Conservation (phyloP, 768 basidiomycete genomes). For the Auriculariales sp. region DNA sequence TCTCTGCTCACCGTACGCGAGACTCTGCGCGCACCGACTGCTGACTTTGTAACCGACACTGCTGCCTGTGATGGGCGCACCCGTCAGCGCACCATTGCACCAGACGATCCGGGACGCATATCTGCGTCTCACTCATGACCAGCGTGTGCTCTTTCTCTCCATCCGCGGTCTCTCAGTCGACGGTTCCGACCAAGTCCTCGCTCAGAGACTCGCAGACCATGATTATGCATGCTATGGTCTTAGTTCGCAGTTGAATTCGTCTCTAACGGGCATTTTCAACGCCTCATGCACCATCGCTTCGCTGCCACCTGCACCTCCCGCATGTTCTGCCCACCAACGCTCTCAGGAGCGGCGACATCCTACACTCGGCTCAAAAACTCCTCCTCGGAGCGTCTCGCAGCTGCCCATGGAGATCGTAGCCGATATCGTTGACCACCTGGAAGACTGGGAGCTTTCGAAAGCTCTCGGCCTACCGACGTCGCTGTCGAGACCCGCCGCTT, state of each 20-base stretch:
- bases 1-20: too few species aligned
- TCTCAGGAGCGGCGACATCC: conserved; percentile 8
- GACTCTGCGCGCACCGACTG: too few species aligned
- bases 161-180: conserved; percentile 52
- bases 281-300: too few species aligned
- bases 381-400: conserved; percentile 29
- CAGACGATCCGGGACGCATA: conserved; percentile 43
- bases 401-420: conserved; percentile 66
- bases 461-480: conserved; percentile 65
- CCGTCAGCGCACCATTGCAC: not conserved
- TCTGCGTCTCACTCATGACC: conserved; percentile 45
- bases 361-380: conserved; percentile 12
- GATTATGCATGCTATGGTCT: too few species aligned
- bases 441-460: conserved; percentile 73
- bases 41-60: too few species aligned
- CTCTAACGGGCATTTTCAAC: too few species aligned
- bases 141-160: conserved; percentile 63
- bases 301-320: not conserved
- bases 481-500: conserved; percentile 48
- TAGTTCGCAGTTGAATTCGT: too few species aligned
- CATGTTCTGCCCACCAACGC: conserved; percentile 12
- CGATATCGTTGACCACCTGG: conserved; percentile 62
- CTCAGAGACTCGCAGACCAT: conserved; percentile 56
- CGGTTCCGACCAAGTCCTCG: conserved; percentile 50
- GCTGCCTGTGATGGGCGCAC: not conserved